Percentiles rank a stretch among this genome's conserved stretches.
Conservation (phyloP, 345 rosid genomes). For the Moricandia arvensis region DNA sequence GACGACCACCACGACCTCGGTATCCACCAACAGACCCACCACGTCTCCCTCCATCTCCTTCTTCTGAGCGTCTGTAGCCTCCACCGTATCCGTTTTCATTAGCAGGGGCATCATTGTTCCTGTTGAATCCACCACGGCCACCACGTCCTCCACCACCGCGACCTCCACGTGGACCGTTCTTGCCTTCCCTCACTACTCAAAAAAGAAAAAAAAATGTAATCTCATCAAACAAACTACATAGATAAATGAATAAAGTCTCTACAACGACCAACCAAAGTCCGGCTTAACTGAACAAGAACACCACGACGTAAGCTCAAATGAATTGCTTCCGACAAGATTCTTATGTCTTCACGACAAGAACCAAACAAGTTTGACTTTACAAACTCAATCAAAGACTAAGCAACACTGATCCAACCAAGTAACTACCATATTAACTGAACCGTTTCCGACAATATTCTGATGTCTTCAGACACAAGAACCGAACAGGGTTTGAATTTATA, state of each 20-base stretch:
- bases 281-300: not conserved
- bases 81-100: conserved; percentile 45
- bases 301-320: not conserved
- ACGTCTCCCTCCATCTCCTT: conserved; percentile 55
- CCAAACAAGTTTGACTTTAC: not conserved
- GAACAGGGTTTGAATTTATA: not conserved
- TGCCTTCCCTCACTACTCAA: conserved; percentile 63
- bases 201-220: not conserved
- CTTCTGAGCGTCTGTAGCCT: conserved; percentile 50
- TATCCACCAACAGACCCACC: conserved; percentile 36
- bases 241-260: no score
- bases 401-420: not conserved
- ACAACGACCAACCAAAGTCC: not conserved
- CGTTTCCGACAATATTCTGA: not conserved
- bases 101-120: conserved; percentile 45
- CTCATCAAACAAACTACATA: not conserved
- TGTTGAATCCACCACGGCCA: conserved; percentile 54
- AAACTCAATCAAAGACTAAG: not conserved
- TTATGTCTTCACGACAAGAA: not conserved
- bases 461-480: not conserved
- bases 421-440: not conserved
- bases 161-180: conserved; percentile 45
- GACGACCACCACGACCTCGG: conserved; percentile 49
- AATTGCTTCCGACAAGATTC: no score
- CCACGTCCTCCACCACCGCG: conserved; percentile 49